A percentile compares a stretch with the other conserved stretches of the same genome.
Conservation (phyloP, 129 eudicot species). For the Smallanthus sonchifolius region DNA sequence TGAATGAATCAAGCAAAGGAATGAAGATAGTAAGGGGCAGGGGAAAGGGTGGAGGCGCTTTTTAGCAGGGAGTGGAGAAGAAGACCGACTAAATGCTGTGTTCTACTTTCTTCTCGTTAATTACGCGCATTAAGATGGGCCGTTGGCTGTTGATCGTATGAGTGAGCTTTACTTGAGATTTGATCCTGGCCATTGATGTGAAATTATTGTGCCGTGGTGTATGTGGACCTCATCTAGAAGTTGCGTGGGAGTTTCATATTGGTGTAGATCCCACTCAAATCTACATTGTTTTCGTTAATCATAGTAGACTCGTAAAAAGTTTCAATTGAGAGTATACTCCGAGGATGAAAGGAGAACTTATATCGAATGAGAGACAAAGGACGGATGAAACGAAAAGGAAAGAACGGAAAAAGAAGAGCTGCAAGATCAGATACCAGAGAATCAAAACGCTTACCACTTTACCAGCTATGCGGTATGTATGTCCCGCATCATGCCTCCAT, state of each 20-base stretch:
- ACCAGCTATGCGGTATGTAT: no score
- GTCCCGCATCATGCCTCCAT: no score
- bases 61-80: constrained; percentile 36
- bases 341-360: neutral
- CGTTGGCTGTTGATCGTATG: constrained; percentile 21
- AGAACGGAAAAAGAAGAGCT: no score
- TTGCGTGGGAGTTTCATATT: constrained; percentile 20
- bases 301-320: neutral
- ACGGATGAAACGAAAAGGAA: no score
- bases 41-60: constrained; percentile 32
- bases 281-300: neutral
- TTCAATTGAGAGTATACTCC: neutral
- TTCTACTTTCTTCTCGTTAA: constrained; percentile 36
- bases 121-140: constrained; percentile 25
- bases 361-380: neutral
- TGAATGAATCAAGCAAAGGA: constrained; percentile 23
- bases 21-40: neutral
- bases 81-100: constrained; percentile 35
- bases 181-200: constrained; percentile 27
- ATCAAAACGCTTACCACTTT: no score
- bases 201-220: constrained; percentile 25
- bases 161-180: constrained; percentile 1
- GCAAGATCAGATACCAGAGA: no score
- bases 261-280: constrained; percentile 27
- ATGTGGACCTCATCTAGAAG: constrained; percentile 29